These are phyloP conservation scores for Aspergillus tamarii DNA, from an alignment of 2,329 filamentous ascomycete species.

Conservation along the genomic window DNA sequence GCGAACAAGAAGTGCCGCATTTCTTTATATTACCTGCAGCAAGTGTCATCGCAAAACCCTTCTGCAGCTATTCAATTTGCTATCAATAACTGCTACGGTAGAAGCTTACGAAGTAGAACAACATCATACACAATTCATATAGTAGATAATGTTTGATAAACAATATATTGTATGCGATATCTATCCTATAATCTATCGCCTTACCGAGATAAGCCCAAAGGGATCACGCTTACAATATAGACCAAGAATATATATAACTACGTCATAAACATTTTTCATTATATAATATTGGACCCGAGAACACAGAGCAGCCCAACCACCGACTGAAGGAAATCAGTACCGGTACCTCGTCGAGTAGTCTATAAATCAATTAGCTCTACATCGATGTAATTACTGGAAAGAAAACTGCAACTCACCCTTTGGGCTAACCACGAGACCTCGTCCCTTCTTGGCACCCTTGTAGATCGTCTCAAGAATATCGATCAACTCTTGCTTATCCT, in stretches of 20 bases:
- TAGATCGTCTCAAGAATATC: constrained; percentile 99
- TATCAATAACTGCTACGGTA: background rate
- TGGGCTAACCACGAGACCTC: constrained; percentile 93
- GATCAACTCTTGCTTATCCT: constrained; percentile 98
- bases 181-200: too few species aligned
- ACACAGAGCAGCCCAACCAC: constrained; percentile 6
- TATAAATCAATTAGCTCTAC: constrained; percentile 17
- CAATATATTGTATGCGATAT: background rate
- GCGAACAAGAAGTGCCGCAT: too few species aligned
- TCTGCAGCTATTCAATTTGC: too few species aligned
- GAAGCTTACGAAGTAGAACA: background rate
- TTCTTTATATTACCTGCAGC: too few species aligned
- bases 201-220: background rate
- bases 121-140: background rate
- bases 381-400: background rate
- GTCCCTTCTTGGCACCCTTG: constrained; percentile 95
- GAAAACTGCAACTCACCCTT: constrained; percentile 64
- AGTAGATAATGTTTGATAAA: background rate
- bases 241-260: background rate
- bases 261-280: background rate
- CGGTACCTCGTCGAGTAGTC: constrained; percentile 70
- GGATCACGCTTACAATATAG: background rate
- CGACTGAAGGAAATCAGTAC: constrained; percentile 51
- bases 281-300: background rate
- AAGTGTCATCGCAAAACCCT: too few species aligned